phyloP scores from a whole-genome alignment of 2,329 filamentous ascomycete species.

The Thelonectria olida region DNA sequence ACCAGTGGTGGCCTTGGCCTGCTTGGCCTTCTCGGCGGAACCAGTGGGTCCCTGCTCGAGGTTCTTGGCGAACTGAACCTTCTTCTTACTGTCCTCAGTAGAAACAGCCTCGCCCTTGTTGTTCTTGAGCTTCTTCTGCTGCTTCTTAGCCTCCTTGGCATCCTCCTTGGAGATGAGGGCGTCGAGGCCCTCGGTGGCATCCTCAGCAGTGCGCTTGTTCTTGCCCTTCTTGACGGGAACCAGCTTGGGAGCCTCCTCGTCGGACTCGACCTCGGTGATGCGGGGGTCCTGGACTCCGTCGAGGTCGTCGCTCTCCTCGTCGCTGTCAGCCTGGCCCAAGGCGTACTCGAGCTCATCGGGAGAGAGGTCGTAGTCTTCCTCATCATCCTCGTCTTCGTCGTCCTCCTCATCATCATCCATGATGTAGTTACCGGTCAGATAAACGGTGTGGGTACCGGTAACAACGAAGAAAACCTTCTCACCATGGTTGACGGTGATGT shows the following conservation, averaged over 20 bases:
- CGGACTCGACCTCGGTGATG: conserved; percentile 79
- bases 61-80: conserved; percentile 99
- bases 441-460: conserved; percentile 87
- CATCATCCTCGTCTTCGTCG: conserved; percentile 71
- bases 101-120: conserved; percentile 90
- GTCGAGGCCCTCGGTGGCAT: conserved; percentile 76
- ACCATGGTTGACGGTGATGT: conserved; percentile 88
- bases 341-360: conserved; percentile 81
- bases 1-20: conserved; percentile 63
- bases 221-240: conserved; percentile 75
- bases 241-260: conserved; percentile 74
- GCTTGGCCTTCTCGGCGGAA: conserved; percentile 60
- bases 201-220: conserved; percentile 92
- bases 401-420: conserved; percentile 73
- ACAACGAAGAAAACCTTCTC: conserved; percentile 95
- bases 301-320: conserved; percentile 78
- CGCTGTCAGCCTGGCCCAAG: conserved; percentile 77
- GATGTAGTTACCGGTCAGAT: conserved; percentile 96
- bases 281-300: conserved; percentile 82
- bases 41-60: conserved; percentile 95
- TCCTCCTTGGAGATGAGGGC: conserved; percentile 86
- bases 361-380: conserved; percentile 82
- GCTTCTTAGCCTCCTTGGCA: conserved; percentile 90
- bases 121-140: conserved; percentile 98
- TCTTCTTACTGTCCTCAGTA: conserved; percentile 72